Conservation (phyloP, 495 filamentous ascomycete species). For the Aspergillus sparsus region DNA sequence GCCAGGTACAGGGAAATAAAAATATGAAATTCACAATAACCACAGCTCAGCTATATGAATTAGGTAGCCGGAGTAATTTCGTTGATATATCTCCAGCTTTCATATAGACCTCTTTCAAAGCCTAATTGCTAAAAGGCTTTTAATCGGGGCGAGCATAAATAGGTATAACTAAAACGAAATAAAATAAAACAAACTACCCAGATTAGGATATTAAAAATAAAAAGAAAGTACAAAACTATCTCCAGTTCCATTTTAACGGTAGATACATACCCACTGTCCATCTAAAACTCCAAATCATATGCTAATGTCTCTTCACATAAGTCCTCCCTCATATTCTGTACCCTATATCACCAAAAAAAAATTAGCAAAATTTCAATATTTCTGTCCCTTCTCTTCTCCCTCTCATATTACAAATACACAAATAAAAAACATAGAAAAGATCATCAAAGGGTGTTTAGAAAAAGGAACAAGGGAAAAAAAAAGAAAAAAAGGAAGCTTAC, state of each 20-base stretch:
- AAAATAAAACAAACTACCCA: too few species aligned
- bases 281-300: constrained; percentile 47
- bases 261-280: not conserved
- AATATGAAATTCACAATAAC: not conserved
- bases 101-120: too few species aligned
- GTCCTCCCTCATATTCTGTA: constrained; percentile 44
- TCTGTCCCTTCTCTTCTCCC: constrained; percentile 15
- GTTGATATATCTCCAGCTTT: too few species aligned
- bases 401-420: not conserved
- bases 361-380: too few species aligned
- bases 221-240: too few species aligned
- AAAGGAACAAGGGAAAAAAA: not conserved
- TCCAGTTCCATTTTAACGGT: too few species aligned
- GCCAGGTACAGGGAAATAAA: not conserved
- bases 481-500: constrained; percentile 26
- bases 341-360: constrained; percentile 25
- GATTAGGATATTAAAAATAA: too few species aligned
- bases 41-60: not conserved
- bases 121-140: too few species aligned
- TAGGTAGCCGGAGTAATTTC: not conserved
- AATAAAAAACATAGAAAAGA: not conserved
- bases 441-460: not conserved
- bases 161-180: not conserved
- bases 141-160: not conserved
- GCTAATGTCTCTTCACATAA: constrained; percentile 48